A percentile compares a stretch with the other conserved stretches of the same genome.
These are phyloP conservation scores for Trametes elegans DNA, from an alignment of 768 basidiomycete genomes.

Conservation along the genomic window DNA sequence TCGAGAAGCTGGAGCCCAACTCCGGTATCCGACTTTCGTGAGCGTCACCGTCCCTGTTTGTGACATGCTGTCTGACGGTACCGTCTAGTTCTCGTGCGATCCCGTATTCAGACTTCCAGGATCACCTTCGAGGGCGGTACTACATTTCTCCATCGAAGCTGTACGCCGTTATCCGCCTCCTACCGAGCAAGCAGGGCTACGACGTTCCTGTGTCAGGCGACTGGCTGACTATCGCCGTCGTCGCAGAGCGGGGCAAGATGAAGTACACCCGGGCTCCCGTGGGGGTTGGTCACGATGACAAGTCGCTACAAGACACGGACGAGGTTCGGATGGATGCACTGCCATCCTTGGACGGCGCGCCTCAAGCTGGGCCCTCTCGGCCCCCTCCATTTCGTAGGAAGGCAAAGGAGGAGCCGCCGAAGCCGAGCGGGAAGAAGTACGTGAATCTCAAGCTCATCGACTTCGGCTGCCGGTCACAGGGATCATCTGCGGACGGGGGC, in stretches of 20 bases:
- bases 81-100: conserved; percentile 62
- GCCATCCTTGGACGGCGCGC: conserved; percentile 15
- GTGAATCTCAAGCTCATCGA: conserved; percentile 84
- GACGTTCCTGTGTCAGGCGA: conserved; percentile 91
- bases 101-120: conserved; percentile 75
- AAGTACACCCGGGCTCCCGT: conserved; percentile 70
- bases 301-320: conserved; percentile 34
- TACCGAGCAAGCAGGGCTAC: conserved; percentile 78
- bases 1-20: conserved; percentile 84
- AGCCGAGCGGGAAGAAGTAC: conserved; percentile 70
- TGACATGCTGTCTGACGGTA: neutral
- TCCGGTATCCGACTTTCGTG: conserved; percentile 84
- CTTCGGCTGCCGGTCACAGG: conserved; percentile 63
- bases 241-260: conserved; percentile 86
- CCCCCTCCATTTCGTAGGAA: conserved; percentile 27
- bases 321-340: conserved; percentile 22
- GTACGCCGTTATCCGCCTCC: conserved; percentile 80
- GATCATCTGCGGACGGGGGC: conserved; percentile 50
- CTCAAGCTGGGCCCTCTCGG: conserved; percentile 9
- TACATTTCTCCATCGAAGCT: conserved; percentile 86
- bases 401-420: conserved; percentile 34
- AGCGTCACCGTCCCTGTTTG: conserved; percentile 30
- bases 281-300: conserved; percentile 41
- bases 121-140: conserved; percentile 79
- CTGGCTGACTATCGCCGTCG: conserved; percentile 94